A percentile compares a stretch with the other conserved stretches of the same genome.
phyloP scores from a whole-genome alignment of 768 basidiomycete genomes.

The Sistotremastrum niveocremeum region DNA sequence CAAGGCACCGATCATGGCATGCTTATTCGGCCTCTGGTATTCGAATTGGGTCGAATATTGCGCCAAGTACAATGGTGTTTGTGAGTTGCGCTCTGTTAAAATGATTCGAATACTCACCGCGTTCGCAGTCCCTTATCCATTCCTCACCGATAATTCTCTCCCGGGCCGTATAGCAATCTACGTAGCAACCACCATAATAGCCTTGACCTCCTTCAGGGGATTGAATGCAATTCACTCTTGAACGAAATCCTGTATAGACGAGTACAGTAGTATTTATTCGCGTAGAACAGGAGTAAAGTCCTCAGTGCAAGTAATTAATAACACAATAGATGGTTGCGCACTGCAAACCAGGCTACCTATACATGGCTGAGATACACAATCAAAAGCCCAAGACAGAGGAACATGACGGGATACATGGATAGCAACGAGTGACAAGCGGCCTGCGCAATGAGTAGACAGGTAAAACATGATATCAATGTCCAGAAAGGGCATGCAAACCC shows the following conservation, averaged over 20 bases:
- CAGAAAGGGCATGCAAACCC: no score
- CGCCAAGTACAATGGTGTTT: conserved; percentile 43
- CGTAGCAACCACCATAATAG: conserved; percentile 32
- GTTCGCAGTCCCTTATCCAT: conserved; percentile 68
- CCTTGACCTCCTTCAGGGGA: conserved; percentile 38
- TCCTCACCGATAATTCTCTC: conserved; percentile 50
- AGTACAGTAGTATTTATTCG: no score
- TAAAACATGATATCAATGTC: no score
- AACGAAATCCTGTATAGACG: neutral
- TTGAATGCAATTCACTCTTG: conserved; percentile 45
- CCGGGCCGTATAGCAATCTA: conserved; percentile 47
- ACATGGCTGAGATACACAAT: no score
- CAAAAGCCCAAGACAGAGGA: no score
- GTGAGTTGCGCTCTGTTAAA: conserved; percentile 26
- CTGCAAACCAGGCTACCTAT: no score
- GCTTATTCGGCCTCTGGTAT: conserved; percentile 33
- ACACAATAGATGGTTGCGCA: no score
- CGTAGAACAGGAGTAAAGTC: no score
- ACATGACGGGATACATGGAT: no score
- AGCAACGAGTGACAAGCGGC: no score
- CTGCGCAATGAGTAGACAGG: no score
- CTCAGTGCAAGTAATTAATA: no score
- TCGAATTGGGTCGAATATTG: conserved; percentile 55
- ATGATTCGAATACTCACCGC: conserved; percentile 2
- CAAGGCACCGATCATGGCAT: conserved; percentile 20